A percentile compares a stretch with the other conserved stretches of the same genome.
phyloP scores from a whole-genome alignment of 805 yeast genomes.

The Kazachstania viticola region DNA sequence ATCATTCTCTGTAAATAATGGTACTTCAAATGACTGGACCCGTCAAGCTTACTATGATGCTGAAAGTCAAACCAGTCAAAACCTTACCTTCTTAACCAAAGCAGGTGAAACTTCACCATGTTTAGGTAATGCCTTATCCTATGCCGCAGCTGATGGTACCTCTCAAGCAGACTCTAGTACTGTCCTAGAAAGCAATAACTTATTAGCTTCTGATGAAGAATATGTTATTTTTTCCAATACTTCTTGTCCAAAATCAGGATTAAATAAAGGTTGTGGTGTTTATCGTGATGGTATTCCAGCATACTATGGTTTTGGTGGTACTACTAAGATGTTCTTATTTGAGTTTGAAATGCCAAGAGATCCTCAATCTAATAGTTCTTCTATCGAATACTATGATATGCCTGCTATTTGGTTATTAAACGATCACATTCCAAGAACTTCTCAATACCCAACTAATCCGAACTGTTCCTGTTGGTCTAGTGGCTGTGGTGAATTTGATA shows the following conservation, averaged over 20 bases:
- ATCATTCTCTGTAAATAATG: slow-evolving; percentile 23
- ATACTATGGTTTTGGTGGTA: slow-evolving; percentile 57
- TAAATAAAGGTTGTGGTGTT: slow-evolving; percentile 58
- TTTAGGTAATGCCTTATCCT: slow-evolving; percentile 57
- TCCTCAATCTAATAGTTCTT: slow-evolving; percentile 26
- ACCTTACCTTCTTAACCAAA: slow-evolving; percentile 55
- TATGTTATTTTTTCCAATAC: slow-evolving; percentile 47
- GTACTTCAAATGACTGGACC: slow-evolving; percentile 38
- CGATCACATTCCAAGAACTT: slow-evolving; percentile 61
- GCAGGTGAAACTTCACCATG: slow-evolving; percentile 53
- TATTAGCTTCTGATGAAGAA: slow-evolving; percentile 48
- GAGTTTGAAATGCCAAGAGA: slow-evolving; percentile 61
- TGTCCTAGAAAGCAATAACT: slow-evolving; percentile 36
- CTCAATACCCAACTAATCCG: slow-evolving; percentile 48
- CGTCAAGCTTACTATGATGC: slow-evolving; percentile 49
- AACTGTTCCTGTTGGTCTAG: slow-evolving; percentile 69
- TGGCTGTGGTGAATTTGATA: slow-evolving; percentile 73
- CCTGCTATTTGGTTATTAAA: slow-evolving; percentile 73
- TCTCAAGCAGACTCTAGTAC: slow-evolving; percentile 36
- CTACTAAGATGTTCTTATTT: slow-evolving; percentile 59
- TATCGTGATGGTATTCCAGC: slow-evolving; percentile 68
- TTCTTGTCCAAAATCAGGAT: slow-evolving; percentile 44
- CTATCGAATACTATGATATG: slow-evolving; percentile 37
- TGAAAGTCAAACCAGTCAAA: slow-evolving; percentile 36
- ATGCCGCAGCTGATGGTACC: slow-evolving; percentile 46